Conservation (phyloP, 2,329 filamentous ascomycete species). For the Fusarium tuaranense region DNA sequence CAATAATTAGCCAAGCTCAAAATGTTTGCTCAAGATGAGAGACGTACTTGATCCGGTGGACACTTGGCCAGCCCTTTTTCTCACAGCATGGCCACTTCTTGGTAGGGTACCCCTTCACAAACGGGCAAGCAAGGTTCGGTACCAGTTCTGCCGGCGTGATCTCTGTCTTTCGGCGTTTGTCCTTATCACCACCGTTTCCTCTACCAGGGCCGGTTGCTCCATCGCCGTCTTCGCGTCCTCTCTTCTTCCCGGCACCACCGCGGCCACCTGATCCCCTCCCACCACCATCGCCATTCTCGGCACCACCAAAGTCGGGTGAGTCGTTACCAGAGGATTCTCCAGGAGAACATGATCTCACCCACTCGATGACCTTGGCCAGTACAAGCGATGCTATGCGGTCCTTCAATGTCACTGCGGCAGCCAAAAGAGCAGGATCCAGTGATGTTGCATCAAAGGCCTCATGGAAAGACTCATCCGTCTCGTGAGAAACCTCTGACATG, state of each 20-base stretch:
- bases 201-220: background rate
- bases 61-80: constrained; percentile 12
- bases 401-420: constrained; percentile 11
- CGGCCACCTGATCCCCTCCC: background rate
- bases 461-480: constrained; percentile 27
- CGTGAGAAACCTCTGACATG: constrained; percentile 16
- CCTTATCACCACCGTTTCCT: constrained; percentile 27
- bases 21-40: too few species aligned
- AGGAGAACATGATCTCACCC: constrained; percentile 15
- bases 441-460: constrained; percentile 22
- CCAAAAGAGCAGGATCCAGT: constrained; percentile 12
- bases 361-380: constrained; percentile 7
- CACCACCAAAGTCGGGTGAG: background rate
- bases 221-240: constrained; percentile 11
- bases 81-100: constrained; percentile 2
- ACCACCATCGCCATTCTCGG: background rate
- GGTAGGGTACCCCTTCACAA: constrained; percentile 20
- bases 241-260: constrained; percentile 15
- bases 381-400: constrained; percentile 15
- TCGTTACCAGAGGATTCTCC: background rate
- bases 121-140: constrained; percentile 23
- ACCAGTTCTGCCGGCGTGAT: background rate
- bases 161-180: constrained; percentile 26
- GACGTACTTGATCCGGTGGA: constrained; percentile 27
- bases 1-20: background rate